Percentiles rank a stretch among this genome's conserved stretches.
phyloP scores from a whole-genome alignment of 495 filamentous ascomycete genomes.

The Pyrenopolyporus hunteri region DNA sequence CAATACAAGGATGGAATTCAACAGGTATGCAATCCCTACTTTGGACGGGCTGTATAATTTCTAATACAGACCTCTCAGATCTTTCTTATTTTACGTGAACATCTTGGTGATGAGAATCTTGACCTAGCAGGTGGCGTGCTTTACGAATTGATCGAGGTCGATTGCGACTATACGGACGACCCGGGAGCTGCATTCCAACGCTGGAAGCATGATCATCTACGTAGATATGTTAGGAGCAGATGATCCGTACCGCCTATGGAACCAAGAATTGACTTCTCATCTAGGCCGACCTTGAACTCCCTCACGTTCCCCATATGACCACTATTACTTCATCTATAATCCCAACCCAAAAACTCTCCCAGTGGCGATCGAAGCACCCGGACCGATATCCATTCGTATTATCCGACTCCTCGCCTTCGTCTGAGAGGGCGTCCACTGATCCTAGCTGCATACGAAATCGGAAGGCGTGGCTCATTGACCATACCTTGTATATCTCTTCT shows the following conservation, averaged over 20 bases:
- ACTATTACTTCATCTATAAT: constrained; percentile 43
- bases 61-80: constrained; percentile 32
- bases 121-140: constrained; percentile 44
- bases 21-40: constrained; percentile 24
- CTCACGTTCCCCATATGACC: constrained; percentile 45
- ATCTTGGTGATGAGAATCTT: constrained; percentile 45
- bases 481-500: constrained; percentile 41
- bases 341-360: constrained; percentile 36
- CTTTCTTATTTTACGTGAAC: constrained; percentile 42
- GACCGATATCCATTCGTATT: constrained; percentile 41
- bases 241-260: not conserved
- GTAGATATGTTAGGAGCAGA: constrained; percentile 40
- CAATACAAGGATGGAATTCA: constrained; percentile 45
- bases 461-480: constrained; percentile 45
- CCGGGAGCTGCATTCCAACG: constrained; percentile 44
- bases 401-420: constrained; percentile 36
- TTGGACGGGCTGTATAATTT: not conserved
- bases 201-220: constrained; percentile 43
- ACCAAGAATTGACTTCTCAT: constrained; percentile 10
- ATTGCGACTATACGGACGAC: constrained; percentile 43
- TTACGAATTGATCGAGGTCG: constrained; percentile 45
- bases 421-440: constrained; percentile 22
- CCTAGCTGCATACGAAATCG: constrained; percentile 40
- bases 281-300: constrained; percentile 43
- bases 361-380: constrained; percentile 38